Percentiles rank a stretch among this genome's conserved stretches.
Conservation (phyloP, 768 basidiomycete species). For the Lentinula aciculospora region DNA sequence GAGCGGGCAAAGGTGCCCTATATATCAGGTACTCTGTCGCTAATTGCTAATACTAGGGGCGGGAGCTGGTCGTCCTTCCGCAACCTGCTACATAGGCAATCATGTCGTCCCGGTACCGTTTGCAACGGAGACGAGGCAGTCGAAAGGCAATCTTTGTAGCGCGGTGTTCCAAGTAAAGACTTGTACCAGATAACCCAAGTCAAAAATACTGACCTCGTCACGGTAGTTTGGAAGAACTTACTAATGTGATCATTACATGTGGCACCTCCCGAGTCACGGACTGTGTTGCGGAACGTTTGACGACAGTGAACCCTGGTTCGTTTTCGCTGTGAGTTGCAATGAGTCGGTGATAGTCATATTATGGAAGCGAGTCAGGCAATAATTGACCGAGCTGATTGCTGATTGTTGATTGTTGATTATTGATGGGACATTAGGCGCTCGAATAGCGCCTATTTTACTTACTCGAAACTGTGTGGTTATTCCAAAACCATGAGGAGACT, state of each 20-base stretch:
- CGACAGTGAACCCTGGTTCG: not conserved
- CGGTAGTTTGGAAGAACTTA: no score
- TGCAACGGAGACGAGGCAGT: not conserved
- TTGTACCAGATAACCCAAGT: not conserved
- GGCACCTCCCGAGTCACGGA: not conserved
- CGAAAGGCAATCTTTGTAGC: not conserved
- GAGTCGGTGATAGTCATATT: not conserved
- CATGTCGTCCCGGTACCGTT: not conserved
- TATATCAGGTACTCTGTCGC: not conserved
- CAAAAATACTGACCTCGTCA: not conserved
- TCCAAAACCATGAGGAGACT: no score
- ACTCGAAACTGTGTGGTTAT: no score
- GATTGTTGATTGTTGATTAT: not conserved
- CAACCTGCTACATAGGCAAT: not conserved
- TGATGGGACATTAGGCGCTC: not conserved
- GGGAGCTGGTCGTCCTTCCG: not conserved
- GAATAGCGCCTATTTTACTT: not conserved
- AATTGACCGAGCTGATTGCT: not conserved
- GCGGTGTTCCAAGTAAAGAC: no score
- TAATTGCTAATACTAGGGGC: not conserved
- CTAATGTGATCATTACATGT: no score
- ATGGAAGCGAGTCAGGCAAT: not conserved
- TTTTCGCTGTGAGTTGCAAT: not conserved
- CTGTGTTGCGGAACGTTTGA: not conserved
- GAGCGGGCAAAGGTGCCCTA: slow-evolving; percentile 7